Evolutionary conservation across 257 asterid species (phyloP).

Genomic region (Gentiana macrophylla): DNA sequence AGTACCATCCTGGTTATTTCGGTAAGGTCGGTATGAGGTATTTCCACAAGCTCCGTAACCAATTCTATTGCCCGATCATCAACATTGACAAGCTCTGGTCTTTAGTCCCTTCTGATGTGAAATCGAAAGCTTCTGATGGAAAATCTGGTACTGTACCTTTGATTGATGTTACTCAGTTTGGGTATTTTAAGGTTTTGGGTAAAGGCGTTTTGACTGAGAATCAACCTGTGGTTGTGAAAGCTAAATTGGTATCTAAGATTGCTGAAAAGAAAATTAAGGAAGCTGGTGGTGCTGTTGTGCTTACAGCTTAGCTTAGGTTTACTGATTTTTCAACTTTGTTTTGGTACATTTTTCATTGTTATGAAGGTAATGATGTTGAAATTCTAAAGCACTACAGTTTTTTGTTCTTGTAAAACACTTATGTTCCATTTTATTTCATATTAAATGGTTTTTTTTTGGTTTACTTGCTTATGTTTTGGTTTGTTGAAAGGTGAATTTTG

Average conservation of each 20-base stretch:
- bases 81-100: conserved; percentile 10
- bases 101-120: conserved; percentile 4
- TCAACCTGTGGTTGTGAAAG: conserved; percentile 8
- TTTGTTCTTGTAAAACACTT: too few species aligned
- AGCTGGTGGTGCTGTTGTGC: conserved; percentile 9
- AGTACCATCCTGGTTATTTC: conserved; percentile 31
- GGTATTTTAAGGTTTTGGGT: conserved; percentile 10
- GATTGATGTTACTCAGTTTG: conserved; percentile 8
- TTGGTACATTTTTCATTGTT: too few species aligned
- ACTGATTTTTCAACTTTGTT: neutral
- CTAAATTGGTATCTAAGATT: conserved; percentile 6
- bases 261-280: conserved; percentile 13
- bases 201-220: conserved; percentile 9
- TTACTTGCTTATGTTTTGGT: too few species aligned
- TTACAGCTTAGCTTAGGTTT: conserved; percentile 1
- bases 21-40: conserved; percentile 28
- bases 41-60: conserved; percentile 10
- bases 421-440: too few species aligned
- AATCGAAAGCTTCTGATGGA: neutral
- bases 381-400: too few species aligned
- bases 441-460: too few species aligned
- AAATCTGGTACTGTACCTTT: conserved; percentile 1
- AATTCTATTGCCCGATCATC: conserved; percentile 8
- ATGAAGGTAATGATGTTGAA: too few species aligned
- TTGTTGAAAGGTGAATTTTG: too few species aligned